phyloP scores from a whole-genome alignment of 495 filamentous ascomycete species.

The Penicillium verhagenii region DNA sequence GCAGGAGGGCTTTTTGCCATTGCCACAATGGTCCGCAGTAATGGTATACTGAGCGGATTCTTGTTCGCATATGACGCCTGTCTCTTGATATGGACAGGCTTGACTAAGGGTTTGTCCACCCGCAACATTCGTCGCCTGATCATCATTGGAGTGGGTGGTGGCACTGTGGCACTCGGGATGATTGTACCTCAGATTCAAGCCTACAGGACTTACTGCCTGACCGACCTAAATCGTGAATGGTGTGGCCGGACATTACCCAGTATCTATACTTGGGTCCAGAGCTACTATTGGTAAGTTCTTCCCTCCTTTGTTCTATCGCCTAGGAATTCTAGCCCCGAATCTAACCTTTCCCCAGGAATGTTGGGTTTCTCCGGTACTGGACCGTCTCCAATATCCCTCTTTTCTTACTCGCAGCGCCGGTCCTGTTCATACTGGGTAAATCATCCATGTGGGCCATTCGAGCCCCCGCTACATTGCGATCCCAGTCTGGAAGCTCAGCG shows the following conservation, averaged over 20 bases:
- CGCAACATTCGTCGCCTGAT: conserved; percentile 44
- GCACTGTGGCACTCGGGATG: conserved; percentile 63
- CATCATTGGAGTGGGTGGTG: conserved; percentile 61
- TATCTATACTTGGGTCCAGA: conserved; percentile 88
- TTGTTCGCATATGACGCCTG: conserved; percentile 62
- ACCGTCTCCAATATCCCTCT: conserved; percentile 81
- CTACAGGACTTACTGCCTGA: conserved; percentile 67
- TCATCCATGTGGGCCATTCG: conserved; percentile 57
- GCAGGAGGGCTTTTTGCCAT: conserved; percentile 69
- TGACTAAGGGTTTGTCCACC: conserved; percentile 27
- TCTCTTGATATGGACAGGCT: conserved; percentile 28
- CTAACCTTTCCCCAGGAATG: conserved; percentile 57
- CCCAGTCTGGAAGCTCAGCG: conserved; percentile 15
- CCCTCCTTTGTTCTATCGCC: not conserved
- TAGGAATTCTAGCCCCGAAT: not conserved
- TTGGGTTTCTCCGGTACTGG: conserved; percentile 90
- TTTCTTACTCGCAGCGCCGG: conserved; percentile 78
- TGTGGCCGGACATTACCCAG: conserved; percentile 70
- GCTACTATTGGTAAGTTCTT: conserved; percentile 74
- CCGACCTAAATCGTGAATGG: conserved; percentile 56
- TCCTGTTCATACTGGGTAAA: conserved; percentile 64
- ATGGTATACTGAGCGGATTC: conserved; percentile 82
- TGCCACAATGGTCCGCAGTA: conserved; percentile 76
- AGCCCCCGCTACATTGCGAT: conserved; percentile 14
- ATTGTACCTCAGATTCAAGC: conserved; percentile 72